phyloP scores from a whole-genome alignment of 2,329 filamentous ascomycete genomes.

The Nectriaceae sp. region DNA sequence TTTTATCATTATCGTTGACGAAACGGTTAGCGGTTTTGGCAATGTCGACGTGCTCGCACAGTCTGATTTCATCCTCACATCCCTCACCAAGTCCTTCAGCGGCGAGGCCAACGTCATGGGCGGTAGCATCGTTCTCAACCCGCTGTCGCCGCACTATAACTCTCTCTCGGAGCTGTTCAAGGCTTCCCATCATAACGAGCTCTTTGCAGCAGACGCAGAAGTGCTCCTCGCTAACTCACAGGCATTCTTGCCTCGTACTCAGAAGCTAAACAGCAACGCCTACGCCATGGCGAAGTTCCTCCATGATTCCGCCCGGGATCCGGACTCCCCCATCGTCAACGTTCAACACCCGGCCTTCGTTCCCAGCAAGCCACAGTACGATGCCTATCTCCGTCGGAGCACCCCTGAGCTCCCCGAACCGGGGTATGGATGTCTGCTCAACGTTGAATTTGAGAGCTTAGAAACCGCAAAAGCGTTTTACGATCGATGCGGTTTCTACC shows the following conservation, averaged over 20 bases:
- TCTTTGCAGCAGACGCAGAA: slow-evolving; percentile 49
- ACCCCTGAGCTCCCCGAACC: slow-evolving; percentile 48
- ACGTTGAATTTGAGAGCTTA: slow-evolving; percentile 49
- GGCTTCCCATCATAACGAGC: slow-evolving; percentile 43
- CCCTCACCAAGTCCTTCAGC: slow-evolving; percentile 60
- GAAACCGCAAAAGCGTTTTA: slow-evolving; percentile 49
- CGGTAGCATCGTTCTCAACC: slow-evolving; percentile 53
- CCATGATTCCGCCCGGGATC: slow-evolving; percentile 28
- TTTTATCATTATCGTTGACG: slow-evolving; percentile 50
- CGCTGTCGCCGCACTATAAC: slow-evolving; percentile 42
- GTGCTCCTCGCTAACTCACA: slow-evolving; percentile 47
- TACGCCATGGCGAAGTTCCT: slow-evolving; percentile 43
- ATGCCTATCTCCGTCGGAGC: slow-evolving; percentile 37
- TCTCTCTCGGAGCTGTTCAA: slow-evolving; percentile 34
- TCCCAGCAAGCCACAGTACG: slow-evolving; percentile 33
- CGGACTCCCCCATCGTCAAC: slow-evolving; percentile 36
- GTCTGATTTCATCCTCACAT: slow-evolving; percentile 53
- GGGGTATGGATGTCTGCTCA: slow-evolving; percentile 58
- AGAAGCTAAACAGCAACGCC: slow-evolving; percentile 46
- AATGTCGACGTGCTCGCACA: slow-evolving; percentile 52
- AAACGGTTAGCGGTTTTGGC: slow-evolving; percentile 49
- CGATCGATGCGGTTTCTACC: slow-evolving; percentile 48
- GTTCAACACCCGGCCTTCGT: slow-evolving; percentile 48
- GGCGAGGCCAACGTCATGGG: slow-evolving; percentile 58
- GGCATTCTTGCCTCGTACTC: slow-evolving; percentile 43